Base-by-base conservation (phyloP, 2,329 filamentous ascomycete genomes). In the Epichloe amarillans region DNA sequence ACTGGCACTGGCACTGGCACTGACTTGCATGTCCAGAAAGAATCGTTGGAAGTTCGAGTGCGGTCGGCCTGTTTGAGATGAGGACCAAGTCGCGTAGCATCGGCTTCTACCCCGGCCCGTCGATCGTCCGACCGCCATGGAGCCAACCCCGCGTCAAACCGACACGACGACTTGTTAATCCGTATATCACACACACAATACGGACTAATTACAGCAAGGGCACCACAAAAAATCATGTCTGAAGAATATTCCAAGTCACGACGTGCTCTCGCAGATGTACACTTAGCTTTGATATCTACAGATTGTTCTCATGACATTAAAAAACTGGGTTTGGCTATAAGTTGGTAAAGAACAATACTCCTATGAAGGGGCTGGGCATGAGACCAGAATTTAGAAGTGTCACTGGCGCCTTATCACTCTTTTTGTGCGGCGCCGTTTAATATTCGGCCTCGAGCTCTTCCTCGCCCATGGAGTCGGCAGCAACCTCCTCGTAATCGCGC, bases 401-500 rank as follows among this genome's bases (percentile, higher is more conserved):
- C 43, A 46, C 47, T 50, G 39, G 47, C 48, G 52, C 50, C 52
- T 41, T 12, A 38, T 51, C 39, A 44, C 23, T 39, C 39, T 42
- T 43, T 36, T 17, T 30, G 33, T 52, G 47, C 54, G 44, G 52
- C 46, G 47, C 39, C 47, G 52, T 59, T 57, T 94, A 95, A 79
- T 96, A 95, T 81, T 96, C 91, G 59, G 87, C 86, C 73, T 94
- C 89, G 61, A 79, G 74, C 66, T 90, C 88, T 62, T 94, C 90
- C 57, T 82, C 86, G 67, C 90, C 90, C 63, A 95, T 73, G 56
- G 89, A 95, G 73, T 97, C 91, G 64, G 88, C 88, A 58, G 89
- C 91, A 66, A 97, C 93, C 76, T 98, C 93, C 76, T 96, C 91
- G 75, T 98, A 98, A 70, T 98, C 91, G 62, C 90, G 85, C 82